These are phyloP conservation scores for Gyromitra esculenta DNA, from an alignment of 2,329 filamentous ascomycete genomes.

Conservation along the genomic window DNA sequence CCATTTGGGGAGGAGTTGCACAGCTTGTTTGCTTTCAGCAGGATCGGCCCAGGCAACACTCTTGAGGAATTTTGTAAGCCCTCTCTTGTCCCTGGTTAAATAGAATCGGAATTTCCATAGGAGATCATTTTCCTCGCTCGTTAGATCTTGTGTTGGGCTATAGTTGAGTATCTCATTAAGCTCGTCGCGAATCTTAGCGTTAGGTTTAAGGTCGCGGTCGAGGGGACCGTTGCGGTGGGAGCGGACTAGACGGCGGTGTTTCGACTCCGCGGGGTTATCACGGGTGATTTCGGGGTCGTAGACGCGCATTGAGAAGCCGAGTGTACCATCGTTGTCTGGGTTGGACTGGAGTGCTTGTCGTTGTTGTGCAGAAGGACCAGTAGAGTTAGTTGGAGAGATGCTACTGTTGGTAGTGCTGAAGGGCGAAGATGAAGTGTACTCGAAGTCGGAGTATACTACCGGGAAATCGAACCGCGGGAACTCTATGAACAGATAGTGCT, in stretches of 20 bases:
- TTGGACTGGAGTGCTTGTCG: slow-evolving; percentile 23
- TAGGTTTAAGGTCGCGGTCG: slow-evolving; percentile 94
- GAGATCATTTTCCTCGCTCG: slow-evolving; percentile 90
- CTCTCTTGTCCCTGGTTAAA: slow-evolving; percentile 87
- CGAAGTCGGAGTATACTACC: slow-evolving; percentile 91
- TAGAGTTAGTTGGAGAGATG: slow-evolving; percentile 34
- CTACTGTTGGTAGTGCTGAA: slow-evolving; percentile 29
- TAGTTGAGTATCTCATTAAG: slow-evolving; percentile 89
- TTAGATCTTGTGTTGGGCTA: slow-evolving; percentile 87
- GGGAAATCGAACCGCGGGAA: slow-evolving; percentile 95
- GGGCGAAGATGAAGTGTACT: slow-evolving; percentile 67
- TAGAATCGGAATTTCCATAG: slow-evolving; percentile 99
- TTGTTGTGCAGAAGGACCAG: slow-evolving; percentile 28
- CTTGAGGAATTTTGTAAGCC: slow-evolving; percentile 96
- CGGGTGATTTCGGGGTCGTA: slow-evolving; percentile 94
- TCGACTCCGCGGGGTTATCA: slow-evolving; percentile 94
- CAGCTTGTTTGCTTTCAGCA: slow-evolving; percentile 85
- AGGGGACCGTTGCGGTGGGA: slow-evolving; percentile 93
- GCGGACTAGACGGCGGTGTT: slow-evolving; percentile 89
- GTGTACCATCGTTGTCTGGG: slow-evolving; percentile 28
- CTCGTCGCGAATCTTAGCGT: slow-evolving; percentile 93
- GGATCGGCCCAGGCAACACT: slow-evolving; percentile 93
- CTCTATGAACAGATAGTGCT: slow-evolving; percentile 87
- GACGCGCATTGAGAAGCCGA: slow-evolving; percentile 75
- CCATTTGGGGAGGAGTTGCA: slow-evolving; percentile 90